These are phyloP conservation scores for Wickerhamiella cacticola DNA, from an alignment of 805 yeast genomes.

Conservation along the genomic window DNA sequence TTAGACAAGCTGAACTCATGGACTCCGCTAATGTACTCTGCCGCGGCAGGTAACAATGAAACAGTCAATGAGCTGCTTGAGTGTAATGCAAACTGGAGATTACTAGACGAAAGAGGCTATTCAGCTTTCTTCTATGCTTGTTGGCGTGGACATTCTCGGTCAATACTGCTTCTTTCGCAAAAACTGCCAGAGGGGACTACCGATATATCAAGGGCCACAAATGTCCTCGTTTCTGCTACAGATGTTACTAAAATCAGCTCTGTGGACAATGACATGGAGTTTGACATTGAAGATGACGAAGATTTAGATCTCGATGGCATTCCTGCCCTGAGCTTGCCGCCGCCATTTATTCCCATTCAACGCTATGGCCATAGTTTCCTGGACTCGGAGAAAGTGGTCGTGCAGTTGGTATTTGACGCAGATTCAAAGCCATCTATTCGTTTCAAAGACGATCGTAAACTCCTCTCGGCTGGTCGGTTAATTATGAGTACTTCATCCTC, in stretches of 20 bases:
- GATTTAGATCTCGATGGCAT: constrained; percentile 48
- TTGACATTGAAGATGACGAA: constrained; percentile 14
- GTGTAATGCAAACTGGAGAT: constrained; percentile 55
- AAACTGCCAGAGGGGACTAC: constrained; percentile 16
- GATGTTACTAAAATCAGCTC: constrained; percentile 2
- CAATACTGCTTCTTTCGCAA: constrained; percentile 53
- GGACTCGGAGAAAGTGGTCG: constrained; percentile 67
- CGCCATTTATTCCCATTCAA: constrained; percentile 87
- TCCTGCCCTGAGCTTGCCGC: constrained; percentile 86
- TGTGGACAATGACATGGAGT: constrained; percentile 20
- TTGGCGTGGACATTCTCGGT: constrained; percentile 86
- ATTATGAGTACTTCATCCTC: constrained; percentile 61
- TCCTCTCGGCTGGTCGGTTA: constrained; percentile 42
- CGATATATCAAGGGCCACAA: constrained; percentile 15
- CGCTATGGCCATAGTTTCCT: constrained; percentile 92
- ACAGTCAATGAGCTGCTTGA: constrained; percentile 61
- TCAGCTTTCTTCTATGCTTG: constrained; percentile 81
- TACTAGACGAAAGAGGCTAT: constrained; percentile 67
- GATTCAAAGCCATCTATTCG: constrained; percentile 32
- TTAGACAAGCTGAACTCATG: constrained; percentile 79
- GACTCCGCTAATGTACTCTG: constrained; percentile 89
- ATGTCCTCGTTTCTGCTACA: neutral
- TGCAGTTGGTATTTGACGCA: constrained; percentile 47
- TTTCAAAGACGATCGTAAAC: constrained; percentile 33
- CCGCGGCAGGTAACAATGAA: constrained; percentile 64